These are phyloP conservation scores for Ligustrum vulgare DNA, from an alignment of 257 asterid species.

Conservation along the genomic window DNA sequence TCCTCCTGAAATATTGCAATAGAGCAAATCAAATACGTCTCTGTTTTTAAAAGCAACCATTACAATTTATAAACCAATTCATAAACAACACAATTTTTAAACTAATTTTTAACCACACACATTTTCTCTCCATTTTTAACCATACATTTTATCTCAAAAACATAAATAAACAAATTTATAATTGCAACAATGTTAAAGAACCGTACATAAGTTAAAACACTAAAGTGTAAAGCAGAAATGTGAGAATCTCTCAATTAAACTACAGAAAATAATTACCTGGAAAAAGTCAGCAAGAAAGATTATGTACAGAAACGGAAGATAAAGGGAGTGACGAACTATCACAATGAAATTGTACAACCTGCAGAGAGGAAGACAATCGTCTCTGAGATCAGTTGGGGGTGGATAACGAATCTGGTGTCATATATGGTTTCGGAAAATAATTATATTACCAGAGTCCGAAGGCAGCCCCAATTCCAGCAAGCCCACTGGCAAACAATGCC, in stretches of 20 bases:
- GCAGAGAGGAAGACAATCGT: conserved; percentile 22
- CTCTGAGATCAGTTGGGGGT: conserved; percentile 6
- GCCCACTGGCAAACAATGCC: conserved; percentile 61
- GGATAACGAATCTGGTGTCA: background rate
- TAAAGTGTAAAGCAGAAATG: background rate
- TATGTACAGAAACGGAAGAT: conserved; percentile 68
- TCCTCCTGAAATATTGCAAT: conserved; percentile 54
- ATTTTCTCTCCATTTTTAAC: too few relatives aligned
- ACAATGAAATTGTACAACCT: conserved; percentile 66
- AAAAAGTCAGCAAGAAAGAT: conserved; percentile 77
- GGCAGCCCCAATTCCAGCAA: conserved; percentile 65
- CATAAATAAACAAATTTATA: too few relatives aligned
- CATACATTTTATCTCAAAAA: too few relatives aligned
- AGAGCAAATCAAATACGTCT: background rate
- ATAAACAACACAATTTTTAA: too few relatives aligned
- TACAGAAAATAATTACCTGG: conserved; percentile 52
- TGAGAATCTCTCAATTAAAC: background rate
- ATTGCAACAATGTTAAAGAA: too few relatives aligned
- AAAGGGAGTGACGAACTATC: conserved; percentile 68
- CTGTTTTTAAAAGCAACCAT: too few relatives aligned
- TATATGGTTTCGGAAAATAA: background rate
- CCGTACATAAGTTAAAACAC: background rate
- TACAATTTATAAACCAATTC: too few relatives aligned
- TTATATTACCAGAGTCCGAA: conserved; percentile 68
- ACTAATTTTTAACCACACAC: too few relatives aligned